Base-by-base conservation (phyloP, 164 flowering plant genomes). In the Aristolochia fimbriata region DNA sequence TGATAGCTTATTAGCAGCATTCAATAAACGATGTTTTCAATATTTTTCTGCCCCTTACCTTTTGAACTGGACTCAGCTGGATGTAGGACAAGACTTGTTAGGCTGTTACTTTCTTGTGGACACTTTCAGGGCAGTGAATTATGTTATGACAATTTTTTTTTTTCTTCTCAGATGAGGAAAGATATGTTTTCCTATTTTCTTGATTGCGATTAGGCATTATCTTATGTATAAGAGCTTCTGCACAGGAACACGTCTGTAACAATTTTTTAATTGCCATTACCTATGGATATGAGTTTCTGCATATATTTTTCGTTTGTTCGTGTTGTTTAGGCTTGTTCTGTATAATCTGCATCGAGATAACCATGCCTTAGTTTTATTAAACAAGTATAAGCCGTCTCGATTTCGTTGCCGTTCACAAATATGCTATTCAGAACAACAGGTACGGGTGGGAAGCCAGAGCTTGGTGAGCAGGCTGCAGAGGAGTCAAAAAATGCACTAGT, bases 381-480 rank as follows among this genome's bases (percentile, higher is more conserved):
- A 49, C 6, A 49, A 49, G 10, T 12, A 13, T 17, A 49, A 13
- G 52, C 14, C 3, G 51, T 51, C 51, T 10, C 17, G 11, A 45
- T 57, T 31, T 54, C 15, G 37, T 45, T 37, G 46, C 58, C 47
- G 62, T 49, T 65, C 43, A 65, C 56, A 55, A 22, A 62, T 31
- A 22, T 23, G 61, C 30, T 70, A 25, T 48, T 70, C 66, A 70
- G 73, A 30, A 62, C 58, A 65, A 24, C 73, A 65, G 73, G 73
- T 70, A 70, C 73, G 31, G 73, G 73, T 17, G 73, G 73, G 11
- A 70, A 70, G 37, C 70, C 70, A 37, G 66, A 53, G 60, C 31
- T 70, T 59, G 73, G 70, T 16, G 73, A 70, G 60, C 73, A 70
- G 60, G 70, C 73, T 6, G 73, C 70, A 15, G 70, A 65, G 62